Conservation (phyloP, 2,329 filamentous ascomycete genomes). For the Aspergillus versicolor region DNA sequence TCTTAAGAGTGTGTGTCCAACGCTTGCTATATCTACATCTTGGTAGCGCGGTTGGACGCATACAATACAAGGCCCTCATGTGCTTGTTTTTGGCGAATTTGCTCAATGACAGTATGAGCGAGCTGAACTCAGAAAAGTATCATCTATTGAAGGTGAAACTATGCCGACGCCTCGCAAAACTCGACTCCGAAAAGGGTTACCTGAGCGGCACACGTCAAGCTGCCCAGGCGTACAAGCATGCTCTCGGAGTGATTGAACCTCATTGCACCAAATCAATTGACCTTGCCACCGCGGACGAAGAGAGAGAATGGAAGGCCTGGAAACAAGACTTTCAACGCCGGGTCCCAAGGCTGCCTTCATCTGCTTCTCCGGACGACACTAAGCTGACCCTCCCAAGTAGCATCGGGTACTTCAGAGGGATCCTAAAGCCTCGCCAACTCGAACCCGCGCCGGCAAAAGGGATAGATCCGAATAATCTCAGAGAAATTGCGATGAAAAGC, state of each 20-base stretch:
- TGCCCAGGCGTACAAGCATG: constrained; percentile 20
- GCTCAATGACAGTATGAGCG: constrained; percentile 39
- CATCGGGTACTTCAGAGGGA: constrained; percentile 27
- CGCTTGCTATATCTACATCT: constrained; percentile 49
- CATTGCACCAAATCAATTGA: constrained; percentile 31
- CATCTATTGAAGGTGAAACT: constrained; percentile 53
- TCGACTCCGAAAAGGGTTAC: constrained; percentile 45
- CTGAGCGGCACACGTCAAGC: background rate
- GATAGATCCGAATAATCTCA: background rate
- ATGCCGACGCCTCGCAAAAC: constrained; percentile 57
- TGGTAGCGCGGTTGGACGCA: constrained; percentile 43
- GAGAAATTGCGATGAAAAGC: constrained; percentile 1
- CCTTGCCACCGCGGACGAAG: constrained; percentile 30
- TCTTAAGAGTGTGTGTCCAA: constrained; percentile 59
- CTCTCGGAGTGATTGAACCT: constrained; percentile 20
- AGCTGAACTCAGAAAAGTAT: constrained; percentile 36
- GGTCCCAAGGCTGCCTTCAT: constrained; percentile 44
- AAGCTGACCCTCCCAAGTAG: constrained; percentile 46
- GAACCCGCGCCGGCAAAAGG: background rate
- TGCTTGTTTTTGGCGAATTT: constrained; percentile 49
- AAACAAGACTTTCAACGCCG: constrained; percentile 38
- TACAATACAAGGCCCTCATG: constrained; percentile 61
- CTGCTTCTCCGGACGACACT: constrained; percentile 34
- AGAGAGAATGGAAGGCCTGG: constrained; percentile 41
- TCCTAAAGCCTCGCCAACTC: constrained; percentile 7